These are phyloP conservation scores for Stylosanthes scabra DNA, from an alignment of 331 rosid species.

Conservation along the genomic window DNA sequence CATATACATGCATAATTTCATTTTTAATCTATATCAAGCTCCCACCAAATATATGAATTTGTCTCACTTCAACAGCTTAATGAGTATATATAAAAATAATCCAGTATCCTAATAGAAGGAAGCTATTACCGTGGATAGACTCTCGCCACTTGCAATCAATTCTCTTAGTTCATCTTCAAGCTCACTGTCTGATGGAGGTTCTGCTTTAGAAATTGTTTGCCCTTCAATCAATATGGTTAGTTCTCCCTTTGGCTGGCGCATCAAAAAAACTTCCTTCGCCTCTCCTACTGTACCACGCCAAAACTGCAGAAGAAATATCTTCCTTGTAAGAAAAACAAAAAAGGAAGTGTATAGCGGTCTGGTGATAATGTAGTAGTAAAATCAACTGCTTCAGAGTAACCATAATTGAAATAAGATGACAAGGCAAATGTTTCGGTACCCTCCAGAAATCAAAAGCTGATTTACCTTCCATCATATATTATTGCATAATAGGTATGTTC, in stretches of 20 bases:
- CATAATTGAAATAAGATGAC: slow-evolving; percentile 23
- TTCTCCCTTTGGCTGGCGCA: slow-evolving; percentile 81
- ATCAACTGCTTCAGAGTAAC: slow-evolving; percentile 21
- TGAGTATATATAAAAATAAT: not conserved
- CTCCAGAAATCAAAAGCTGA: no score
- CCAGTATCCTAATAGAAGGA: slow-evolving; percentile 1
- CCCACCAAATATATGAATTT: not conserved
- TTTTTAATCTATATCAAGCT: slow-evolving; percentile 22
- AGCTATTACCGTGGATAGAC: slow-evolving; percentile 77
- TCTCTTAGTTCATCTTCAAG: slow-evolving; percentile 74
- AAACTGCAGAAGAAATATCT: slow-evolving; percentile 61
- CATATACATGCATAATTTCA: slow-evolving; percentile 4
- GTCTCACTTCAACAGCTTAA: slow-evolving; percentile 4
- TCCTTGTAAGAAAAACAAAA: not conserved
- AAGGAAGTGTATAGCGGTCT: not conserved
- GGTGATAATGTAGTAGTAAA: slow-evolving; percentile 23
- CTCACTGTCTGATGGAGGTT: slow-evolving; percentile 77
- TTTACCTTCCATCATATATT: no score
- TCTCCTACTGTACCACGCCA: slow-evolving; percentile 91
- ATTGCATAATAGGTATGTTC: no score
- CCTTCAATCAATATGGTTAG: slow-evolving; percentile 87
- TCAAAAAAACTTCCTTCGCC: slow-evolving; percentile 68
- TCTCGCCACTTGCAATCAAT: slow-evolving; percentile 76
- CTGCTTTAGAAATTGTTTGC: slow-evolving; percentile 43
- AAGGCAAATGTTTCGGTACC: no score